Conservation (phyloP, 2,329 filamentous ascomycete species). For the Kalaharituber pfeilii region DNA sequence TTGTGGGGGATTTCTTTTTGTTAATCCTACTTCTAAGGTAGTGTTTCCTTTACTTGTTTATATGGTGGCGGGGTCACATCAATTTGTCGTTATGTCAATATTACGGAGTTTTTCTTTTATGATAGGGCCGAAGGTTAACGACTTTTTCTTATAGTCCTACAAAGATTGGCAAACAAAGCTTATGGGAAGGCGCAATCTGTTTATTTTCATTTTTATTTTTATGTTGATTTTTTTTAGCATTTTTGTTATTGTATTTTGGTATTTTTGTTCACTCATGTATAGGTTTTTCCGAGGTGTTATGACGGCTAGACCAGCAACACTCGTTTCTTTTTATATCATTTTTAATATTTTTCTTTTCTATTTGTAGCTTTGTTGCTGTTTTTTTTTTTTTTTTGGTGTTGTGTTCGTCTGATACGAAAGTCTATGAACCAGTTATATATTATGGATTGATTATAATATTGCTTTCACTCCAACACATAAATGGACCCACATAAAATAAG, state of each 20-base stretch:
- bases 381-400: too few species aligned
- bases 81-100: neutral
- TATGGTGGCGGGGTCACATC: neutral
- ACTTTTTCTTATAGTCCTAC: too few species aligned
- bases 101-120: neutral
- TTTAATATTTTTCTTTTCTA: too few species aligned
- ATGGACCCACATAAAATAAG: too few species aligned
- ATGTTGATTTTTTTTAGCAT: slow-evolving; percentile 4
- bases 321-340: neutral
- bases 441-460: too few species aligned
- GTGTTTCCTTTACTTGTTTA: slow-evolving; percentile 11
- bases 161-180: slow-evolving; percentile 3
- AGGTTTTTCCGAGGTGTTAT: neutral
- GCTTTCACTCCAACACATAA: too few species aligned
- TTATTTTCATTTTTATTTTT: slow-evolving; percentile 2
- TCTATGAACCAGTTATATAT: too few species aligned
- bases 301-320: neutral
- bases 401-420: too few species aligned
- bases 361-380: too few species aligned
- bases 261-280: slow-evolving; percentile 4
- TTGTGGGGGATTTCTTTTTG: slow-evolving; percentile 10
- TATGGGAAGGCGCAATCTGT: slow-evolving; percentile 1
- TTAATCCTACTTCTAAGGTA: slow-evolving; percentile 8
- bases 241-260: slow-evolving; percentile 3
- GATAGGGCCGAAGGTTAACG: too few species aligned